Conservation (phyloP, 75 land plant genomes). For the Ceratopteris richardii region DNA sequence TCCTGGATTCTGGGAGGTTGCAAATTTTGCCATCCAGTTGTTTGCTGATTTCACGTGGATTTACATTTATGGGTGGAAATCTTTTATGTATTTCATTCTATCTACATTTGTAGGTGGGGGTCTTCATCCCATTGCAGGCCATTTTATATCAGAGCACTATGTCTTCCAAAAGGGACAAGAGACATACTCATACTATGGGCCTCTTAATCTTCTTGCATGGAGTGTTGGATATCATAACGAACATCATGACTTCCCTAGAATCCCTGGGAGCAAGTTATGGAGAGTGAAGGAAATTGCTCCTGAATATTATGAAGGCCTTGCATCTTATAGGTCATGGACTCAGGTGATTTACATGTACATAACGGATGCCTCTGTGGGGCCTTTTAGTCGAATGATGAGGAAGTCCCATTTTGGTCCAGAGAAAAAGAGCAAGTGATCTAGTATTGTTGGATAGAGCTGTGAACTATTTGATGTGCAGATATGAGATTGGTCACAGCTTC, state of each 20-base stretch:
- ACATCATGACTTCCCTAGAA: conserved; percentile 97
- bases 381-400: conserved; percentile 85
- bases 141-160: conserved; percentile 96
- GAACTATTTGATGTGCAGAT: no score
- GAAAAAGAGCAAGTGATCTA: no score
- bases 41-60: conserved; percentile 55
- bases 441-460: no score
- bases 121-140: conserved; percentile 98
- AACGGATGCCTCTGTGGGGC: conserved; percentile 76
- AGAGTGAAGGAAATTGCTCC: conserved; percentile 89
- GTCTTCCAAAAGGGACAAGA: conserved; percentile 86
- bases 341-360: conserved; percentile 90
- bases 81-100: conserved; percentile 69
- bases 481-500: no score
- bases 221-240: conserved; percentile 94
- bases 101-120: conserved; percentile 94
- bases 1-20: conserved; percentile 86
- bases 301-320: conserved; percentile 69
- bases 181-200: conserved; percentile 96
- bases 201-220: conserved; percentile 86
- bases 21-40: conserved; percentile 49
- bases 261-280: conserved; percentile 78
- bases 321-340: conserved; percentile 76
- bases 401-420: conserved; percentile 12
- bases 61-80: conserved; percentile 63